A percentile compares a stretch with the other conserved stretches of the same genome.
These are phyloP conservation scores for Coemansia biformis DNA, from an alignment of 192 early-diverging fungal species.

Conservation along the genomic window DNA sequence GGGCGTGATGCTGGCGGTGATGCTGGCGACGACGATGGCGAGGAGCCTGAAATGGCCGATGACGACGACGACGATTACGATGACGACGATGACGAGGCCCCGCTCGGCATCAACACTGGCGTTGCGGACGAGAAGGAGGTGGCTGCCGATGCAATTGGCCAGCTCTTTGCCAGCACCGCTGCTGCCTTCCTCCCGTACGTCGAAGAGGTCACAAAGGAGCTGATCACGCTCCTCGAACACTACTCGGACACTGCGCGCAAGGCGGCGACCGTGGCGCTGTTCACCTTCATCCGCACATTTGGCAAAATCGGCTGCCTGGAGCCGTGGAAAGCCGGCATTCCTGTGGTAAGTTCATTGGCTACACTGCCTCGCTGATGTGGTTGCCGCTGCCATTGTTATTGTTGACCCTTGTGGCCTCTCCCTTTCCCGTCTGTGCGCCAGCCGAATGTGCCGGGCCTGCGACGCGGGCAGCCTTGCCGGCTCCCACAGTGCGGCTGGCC, in stretches of 20 bases:
- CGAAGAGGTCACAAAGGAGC: slow-evolving; percentile 61
- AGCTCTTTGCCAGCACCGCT: slow-evolving; percentile 74
- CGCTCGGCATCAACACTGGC: slow-evolving; percentile 66
- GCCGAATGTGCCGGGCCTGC: neutral
- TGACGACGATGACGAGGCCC: slow-evolving; percentile 57
- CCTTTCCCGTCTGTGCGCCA: too few species aligned
- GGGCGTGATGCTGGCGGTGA: slow-evolving; percentile 18
- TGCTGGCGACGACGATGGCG: slow-evolving; percentile 53
- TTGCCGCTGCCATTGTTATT: too few species aligned
- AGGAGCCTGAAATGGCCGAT: slow-evolving; percentile 35
- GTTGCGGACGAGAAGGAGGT: slow-evolving; percentile 92
- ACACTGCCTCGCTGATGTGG: too few species aligned
- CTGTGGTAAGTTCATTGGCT: slow-evolving; percentile 51
- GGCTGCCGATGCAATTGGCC: slow-evolving; percentile 81
- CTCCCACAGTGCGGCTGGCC: too few species aligned
- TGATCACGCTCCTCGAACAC: slow-evolving; percentile 65
- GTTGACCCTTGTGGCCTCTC: too few species aligned
- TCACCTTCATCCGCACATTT: slow-evolving; percentile 73
- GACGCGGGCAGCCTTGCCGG: too few species aligned
- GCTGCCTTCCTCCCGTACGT: slow-evolving; percentile 80
- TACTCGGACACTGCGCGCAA: slow-evolving; percentile 80
- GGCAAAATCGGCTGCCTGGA: slow-evolving; percentile 62
- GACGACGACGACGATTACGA: slow-evolving; percentile 42
- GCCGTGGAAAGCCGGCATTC: slow-evolving; percentile 74
- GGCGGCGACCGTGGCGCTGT: slow-evolving; percentile 63